Evolutionary conservation across 1,284 basidiomycete genomes (phyloP), one percentile per base, ranked within the genome.

Genomic region (Pseudozyma flocculosa): DNA sequence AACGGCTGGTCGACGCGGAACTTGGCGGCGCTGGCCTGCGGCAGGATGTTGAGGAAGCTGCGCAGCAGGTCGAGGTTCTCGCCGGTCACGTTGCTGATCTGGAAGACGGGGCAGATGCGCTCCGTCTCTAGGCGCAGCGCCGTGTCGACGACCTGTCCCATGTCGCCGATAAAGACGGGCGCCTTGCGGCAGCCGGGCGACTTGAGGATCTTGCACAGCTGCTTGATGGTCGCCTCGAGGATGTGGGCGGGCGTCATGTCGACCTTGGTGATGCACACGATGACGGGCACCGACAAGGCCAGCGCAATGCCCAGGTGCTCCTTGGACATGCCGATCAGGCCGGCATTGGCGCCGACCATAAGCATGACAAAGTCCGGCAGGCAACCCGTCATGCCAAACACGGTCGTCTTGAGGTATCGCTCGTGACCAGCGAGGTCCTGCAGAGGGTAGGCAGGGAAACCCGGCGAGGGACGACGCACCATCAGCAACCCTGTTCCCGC

Each of bases 211-310:
- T 96, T 97, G 26, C 86, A 84, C 1, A 97, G 87, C 80, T 97
- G 93, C 75, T 89, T 90, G 52, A 92, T 83, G 0, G 94, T 97
- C 76, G 94, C 88, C 37, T 86, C 86, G 42, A 93, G 84, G 32
- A 95, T 87, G 63, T 95, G 90, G 15, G 87, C 84, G 1, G 94
- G 94, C 0, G 93, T 96, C 94, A 96, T 97, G 79, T 98, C 95
- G 73, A 94, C 90, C 89, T 97, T 97, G 15, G 93, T 96, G 46
- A 97, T 88, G 78, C 91, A 92, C 24, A 95, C 89, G 4, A 92
- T 86, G 32, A 99, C 88, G 1, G 94, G 94, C 1, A 98, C 89
- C 68, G 88, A 90, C 43, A 99, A 81, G 1, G 94, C 94, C 0
- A 99, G 82, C 0, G 94, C 88, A 51, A 98, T 93, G 1, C 94